Conservation (phyloP, 202 grass and related monocot species). For the Schoenoplectus tabernaemontani region DNA sequence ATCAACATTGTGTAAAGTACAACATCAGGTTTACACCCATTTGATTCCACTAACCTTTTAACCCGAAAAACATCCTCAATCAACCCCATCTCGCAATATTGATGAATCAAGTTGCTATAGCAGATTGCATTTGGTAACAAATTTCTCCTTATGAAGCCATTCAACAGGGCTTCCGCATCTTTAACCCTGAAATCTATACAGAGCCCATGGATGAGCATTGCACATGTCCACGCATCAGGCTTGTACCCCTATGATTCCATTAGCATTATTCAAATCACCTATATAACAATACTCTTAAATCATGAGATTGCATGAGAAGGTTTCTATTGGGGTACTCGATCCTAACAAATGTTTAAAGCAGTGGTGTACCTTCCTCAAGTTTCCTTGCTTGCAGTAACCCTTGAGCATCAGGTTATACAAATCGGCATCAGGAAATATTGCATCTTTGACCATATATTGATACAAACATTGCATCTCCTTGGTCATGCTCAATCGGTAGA, state of each 20-base stretch:
- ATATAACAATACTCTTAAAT: conserved; percentile 47
- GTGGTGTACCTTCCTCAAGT: conserved; percentile 28
- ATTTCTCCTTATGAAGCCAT: conserved; percentile 36
- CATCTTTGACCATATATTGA: conserved; percentile 43
- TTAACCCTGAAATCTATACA: conserved; percentile 30
- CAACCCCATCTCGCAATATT: conserved; percentile 55
- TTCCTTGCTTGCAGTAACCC: conserved; percentile 61
- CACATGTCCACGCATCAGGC: conserved; percentile 60
- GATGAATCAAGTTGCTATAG: conserved; percentile 60
- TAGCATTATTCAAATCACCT: conserved; percentile 48
- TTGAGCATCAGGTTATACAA: conserved; percentile 92
- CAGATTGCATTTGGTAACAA: conserved; percentile 44
- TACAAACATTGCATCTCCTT: conserved; percentile 46
- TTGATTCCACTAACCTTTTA: conserved; percentile 46
- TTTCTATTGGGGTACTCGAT: conserved; percentile 39
- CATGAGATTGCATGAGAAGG: conserved; percentile 54
- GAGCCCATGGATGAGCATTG: conserved; percentile 47
- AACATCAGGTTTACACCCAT: conserved; percentile 61
- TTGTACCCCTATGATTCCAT: conserved; percentile 52
- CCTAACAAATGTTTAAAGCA: conserved; percentile 52
- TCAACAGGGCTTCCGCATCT: conserved; percentile 54
- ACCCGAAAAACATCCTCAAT: conserved; percentile 60
- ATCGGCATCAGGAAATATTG: conserved; percentile 37
- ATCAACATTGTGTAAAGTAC: conserved; percentile 48
- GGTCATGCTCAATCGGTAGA: conserved; percentile 46